Evolutionary conservation across 2,329 filamentous ascomycete species (phyloP).

Genomic region (Colletotrichum cuscutae): DNA sequence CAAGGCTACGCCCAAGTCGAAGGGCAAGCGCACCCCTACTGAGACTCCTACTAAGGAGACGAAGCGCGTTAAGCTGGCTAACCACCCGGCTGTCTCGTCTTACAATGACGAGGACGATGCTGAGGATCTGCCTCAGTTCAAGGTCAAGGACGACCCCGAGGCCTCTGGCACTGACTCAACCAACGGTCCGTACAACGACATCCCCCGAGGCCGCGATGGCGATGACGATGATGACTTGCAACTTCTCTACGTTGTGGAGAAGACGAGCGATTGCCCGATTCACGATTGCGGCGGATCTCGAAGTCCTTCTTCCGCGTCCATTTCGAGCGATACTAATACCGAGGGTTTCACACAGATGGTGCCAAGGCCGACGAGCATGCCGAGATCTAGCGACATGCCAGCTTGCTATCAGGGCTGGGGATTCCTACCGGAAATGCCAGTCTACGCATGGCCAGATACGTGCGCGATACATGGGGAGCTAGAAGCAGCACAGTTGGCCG

Average conservation of each 20-base stretch:
- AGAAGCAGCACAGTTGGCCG: constrained; percentile 6
- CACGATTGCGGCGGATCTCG: constrained; percentile 24
- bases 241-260: constrained; percentile 33
- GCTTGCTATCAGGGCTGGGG: constrained; percentile 16
- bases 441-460: constrained; percentile 9
- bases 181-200: constrained; percentile 27
- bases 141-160: constrained; percentile 20
- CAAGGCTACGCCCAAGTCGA: constrained; percentile 38
- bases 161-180: background rate
- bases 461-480: constrained; percentile 21
- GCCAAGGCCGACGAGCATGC: constrained; percentile 4
- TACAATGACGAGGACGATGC: constrained; percentile 18
- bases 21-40: constrained; percentile 23
- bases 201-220: constrained; percentile 21
- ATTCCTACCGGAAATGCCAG: background rate
- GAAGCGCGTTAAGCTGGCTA: constrained; percentile 28
- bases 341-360: constrained; percentile 27
- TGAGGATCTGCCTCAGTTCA: constrained; percentile 9
- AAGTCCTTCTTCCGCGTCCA: constrained; percentile 3
- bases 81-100: constrained; percentile 23
- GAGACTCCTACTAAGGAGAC: constrained; percentile 18
- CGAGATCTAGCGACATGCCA: constrained; percentile 12
- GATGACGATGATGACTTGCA: constrained; percentile 33
- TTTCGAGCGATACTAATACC: constrained; percentile 33
- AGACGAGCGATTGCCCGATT: constrained; percentile 23